phyloP scores from a whole-genome alignment of 2,329 filamentous ascomycete genomes.

The Trematosphaeria pertusa region DNA sequence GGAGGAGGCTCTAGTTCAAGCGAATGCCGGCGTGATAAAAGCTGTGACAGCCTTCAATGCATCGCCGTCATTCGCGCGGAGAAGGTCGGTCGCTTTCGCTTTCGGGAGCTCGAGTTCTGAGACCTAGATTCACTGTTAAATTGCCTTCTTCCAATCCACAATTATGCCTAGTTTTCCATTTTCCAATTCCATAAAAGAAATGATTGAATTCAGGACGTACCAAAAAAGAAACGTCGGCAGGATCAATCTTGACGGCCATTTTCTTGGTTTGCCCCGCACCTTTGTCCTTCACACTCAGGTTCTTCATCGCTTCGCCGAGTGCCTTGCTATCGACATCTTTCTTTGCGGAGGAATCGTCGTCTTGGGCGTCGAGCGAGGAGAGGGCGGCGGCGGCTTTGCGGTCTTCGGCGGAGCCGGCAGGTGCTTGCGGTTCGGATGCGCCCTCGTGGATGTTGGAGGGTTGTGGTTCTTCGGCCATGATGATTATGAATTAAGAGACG shows the following conservation, averaged over 20 bases:
- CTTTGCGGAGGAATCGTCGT: slow-evolving; percentile 57
- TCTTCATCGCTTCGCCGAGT: slow-evolving; percentile 74
- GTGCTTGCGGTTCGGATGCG: slow-evolving; percentile 56
- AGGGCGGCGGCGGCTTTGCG: slow-evolving; percentile 78
- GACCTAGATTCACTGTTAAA: slow-evolving; percentile 45
- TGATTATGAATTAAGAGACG: no score
- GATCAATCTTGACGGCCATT: slow-evolving; percentile 74
- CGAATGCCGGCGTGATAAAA: slow-evolving; percentile 52
- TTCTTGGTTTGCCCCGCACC: slow-evolving; percentile 56
- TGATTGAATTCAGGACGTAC: no score
- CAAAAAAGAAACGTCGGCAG: slow-evolving; percentile 72
- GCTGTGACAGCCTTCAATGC: slow-evolving; percentile 71
- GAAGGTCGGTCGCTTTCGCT: slow-evolving; percentile 74
- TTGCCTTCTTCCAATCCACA: not conserved
- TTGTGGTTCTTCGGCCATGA: slow-evolving; percentile 68
- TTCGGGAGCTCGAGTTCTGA: slow-evolving; percentile 77
- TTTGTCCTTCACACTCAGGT: slow-evolving; percentile 57
- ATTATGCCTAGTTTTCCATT: not conserved
- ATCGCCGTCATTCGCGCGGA: slow-evolving; percentile 75
- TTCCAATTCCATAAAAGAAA: no score
- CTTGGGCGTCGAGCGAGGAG: slow-evolving; percentile 68
- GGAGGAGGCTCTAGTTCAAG: slow-evolving; percentile 3
- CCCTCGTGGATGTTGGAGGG: slow-evolving; percentile 66
- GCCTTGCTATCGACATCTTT: slow-evolving; percentile 73
- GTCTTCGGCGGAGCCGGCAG: slow-evolving; percentile 71